Evolutionary conservation across 345 rosid species (phyloP), one percentile per base, ranked within the genome.

Genomic region (Eucalyptus marginata): DNA sequence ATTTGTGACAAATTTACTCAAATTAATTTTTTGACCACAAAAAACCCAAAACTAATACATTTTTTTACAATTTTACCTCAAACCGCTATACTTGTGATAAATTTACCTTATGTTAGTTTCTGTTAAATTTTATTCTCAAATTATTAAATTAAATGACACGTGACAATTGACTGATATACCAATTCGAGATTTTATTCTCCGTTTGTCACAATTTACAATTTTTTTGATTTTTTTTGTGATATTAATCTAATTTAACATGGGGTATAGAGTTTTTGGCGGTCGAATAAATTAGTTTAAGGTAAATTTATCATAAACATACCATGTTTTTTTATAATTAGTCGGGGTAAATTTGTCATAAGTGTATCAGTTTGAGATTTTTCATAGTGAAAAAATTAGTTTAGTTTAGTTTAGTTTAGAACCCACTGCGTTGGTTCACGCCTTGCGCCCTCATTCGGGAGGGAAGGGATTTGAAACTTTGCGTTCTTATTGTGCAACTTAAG

Each of bases 61-160:
- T 51, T 51, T 51, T 51, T 51, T 51, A 51, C 0, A 1, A 51
- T 17, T 51, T 51, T 7, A 17, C 2, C 22, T 1, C 1, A 51
- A 51, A 51, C 0, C 0, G 2, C 0, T 52, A 52, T 1, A 52
- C 0, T 52, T 7, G 2, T 52, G 0, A 52, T 4, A 7, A 52
- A 52, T 18, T 7, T 51, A 51, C 22, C 3, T 0, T 16, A 0
- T 3, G 0, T 51, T 16, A 51, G 1, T 51, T 51, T 51, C 1
- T 0, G 0, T 16, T 51, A 51, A 51, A 16, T 51, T 16, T 51
- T 6, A 16, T 0, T 51, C 0, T 16, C 2, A 51, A 51, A 51
- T 51, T 6, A 51, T 16, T 51, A 51, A 51, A 0, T 51, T 51
- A 51, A 50, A 50, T 50, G 8, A 16, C 4, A 17, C 8, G 8